Evolutionary conservation across 768 basidiomycete species (phyloP), one percentile per base, ranked within the genome.

Genomic region (Xerocomus brunneocitrinus): DNA sequence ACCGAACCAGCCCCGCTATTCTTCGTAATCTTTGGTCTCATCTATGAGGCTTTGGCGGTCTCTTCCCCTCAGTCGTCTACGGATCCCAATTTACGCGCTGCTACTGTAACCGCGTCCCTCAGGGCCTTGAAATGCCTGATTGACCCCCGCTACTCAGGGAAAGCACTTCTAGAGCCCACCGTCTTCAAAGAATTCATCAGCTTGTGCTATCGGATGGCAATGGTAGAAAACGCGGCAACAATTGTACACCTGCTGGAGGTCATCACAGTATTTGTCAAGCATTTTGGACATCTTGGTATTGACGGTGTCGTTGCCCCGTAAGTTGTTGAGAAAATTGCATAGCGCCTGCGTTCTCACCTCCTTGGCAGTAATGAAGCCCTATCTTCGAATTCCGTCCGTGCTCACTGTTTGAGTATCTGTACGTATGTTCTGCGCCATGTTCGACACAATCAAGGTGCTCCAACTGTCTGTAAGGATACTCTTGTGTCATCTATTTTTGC

Each of bases 121-220:
- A 82, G 84, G 63, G 84, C 91, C 0, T 74, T 98, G 24, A 87
- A 87, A 61, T 85, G 76, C 48, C 76, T 98, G n/a, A 84, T 97
- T 4, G 74, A 79, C 28, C 85, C 87, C 0, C 83, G 88, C 55
- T 90, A 91, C 63, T 81, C 87, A 2, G 95, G 95, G 1, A 81
- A 79, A 28, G 89, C 87, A 0, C 79, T 98, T 32, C 75, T 89
- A 53, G 88, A 95, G 36, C 84, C 87, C 2, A 78, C 84, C 0
- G 81, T 91, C 27, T 95, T 95, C 63, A 91, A 93, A 44, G 95
- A 99, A 70, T 83, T 98, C 41, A 82, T 87, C 59, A 86, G 85
- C 44, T 74, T 98, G 4, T 91, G 86, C 65, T 93, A 95, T 65
- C 82, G 95, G 5, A 83, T 98, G 71, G 91, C 87, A 0, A 83